phyloP scores from a whole-genome alignment of 2,329 filamentous ascomycete genomes.

The Beauveria sp. region DNA sequence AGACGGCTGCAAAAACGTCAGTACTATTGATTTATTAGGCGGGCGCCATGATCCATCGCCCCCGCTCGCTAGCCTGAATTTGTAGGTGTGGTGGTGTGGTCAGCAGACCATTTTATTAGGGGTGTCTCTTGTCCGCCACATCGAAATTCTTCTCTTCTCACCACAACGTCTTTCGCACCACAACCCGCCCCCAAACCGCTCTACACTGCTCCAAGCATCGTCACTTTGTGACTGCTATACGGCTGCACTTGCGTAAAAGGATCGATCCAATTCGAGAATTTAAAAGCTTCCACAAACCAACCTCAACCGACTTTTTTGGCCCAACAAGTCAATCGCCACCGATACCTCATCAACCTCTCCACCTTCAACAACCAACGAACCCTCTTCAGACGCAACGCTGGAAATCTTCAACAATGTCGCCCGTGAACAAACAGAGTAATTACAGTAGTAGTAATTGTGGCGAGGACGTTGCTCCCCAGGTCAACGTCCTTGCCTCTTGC shows the following conservation, averaged over 20 bases:
- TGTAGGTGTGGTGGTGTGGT: neutral
- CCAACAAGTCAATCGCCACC: constrained; percentile 1
- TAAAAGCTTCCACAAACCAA: neutral
- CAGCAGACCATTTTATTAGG: constrained; percentile 10
- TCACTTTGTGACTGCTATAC: constrained; percentile 8
- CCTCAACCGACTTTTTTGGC: neutral
- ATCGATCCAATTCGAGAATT: neutral
- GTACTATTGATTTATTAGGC: no score
- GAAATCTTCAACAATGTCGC: constrained; percentile 42
- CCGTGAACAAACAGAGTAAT: constrained; percentile 64
- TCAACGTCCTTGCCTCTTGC: constrained; percentile 83
- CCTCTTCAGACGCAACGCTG: constrained; percentile 13
- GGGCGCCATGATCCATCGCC: neutral
- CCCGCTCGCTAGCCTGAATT: neutral
- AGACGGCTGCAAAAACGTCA: no score
- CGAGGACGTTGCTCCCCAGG: constrained; percentile 54
- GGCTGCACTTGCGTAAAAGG: neutral
- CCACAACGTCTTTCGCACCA: neutral
- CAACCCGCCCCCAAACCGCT: neutral
- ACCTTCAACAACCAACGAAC: neutral
- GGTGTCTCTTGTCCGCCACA: neutral
- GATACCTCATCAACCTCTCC: neutral
- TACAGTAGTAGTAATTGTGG: constrained; percentile 72
- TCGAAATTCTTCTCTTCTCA: neutral
- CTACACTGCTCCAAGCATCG: constrained; percentile 1